Conservation (phyloP, 805 yeast species). For the Saccharomycopsis sp. region DNA sequence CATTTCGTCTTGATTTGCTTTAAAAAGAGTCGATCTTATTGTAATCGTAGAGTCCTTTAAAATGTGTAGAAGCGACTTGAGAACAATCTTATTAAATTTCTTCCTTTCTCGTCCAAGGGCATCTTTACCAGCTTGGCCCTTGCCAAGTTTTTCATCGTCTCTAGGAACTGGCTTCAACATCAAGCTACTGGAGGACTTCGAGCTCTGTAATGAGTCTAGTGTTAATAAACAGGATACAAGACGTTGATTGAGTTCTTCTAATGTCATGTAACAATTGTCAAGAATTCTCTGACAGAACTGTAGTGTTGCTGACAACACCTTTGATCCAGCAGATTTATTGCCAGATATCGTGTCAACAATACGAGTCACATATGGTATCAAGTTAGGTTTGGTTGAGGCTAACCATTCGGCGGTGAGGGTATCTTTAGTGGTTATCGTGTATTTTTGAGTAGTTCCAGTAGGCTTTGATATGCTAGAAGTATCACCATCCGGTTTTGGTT, state of each 20-base stretch:
- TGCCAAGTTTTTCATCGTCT: background rate
- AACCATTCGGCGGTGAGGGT: slow-evolving; percentile 5
- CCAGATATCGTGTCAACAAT: background rate
- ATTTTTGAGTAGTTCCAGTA: background rate
- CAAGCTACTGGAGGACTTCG: background rate
- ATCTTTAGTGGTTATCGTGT: background rate
- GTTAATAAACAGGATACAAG: background rate
- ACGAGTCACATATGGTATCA: slow-evolving; percentile 1
- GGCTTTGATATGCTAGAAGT: background rate
- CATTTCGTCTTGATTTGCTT: background rate
- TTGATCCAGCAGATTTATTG: background rate
- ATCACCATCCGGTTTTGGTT: background rate
- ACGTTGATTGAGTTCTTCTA: background rate
- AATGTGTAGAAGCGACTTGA: background rate
- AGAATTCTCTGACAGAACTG: slow-evolving; percentile 1
- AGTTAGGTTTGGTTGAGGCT: slow-evolving; percentile 1
- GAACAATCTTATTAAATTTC: background rate
- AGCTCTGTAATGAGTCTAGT: background rate
- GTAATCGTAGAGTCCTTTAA: background rate
- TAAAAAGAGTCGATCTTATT: background rate
- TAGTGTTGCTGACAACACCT: slow-evolving; percentile 1
- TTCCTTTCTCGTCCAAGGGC: no score
- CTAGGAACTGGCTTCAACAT: no score
- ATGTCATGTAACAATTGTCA: slow-evolving; percentile 1
- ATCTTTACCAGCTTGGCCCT: no score